Base-by-base conservation (phyloP, 768 basidiomycete species). In the Lentinula aciculospora region DNA sequence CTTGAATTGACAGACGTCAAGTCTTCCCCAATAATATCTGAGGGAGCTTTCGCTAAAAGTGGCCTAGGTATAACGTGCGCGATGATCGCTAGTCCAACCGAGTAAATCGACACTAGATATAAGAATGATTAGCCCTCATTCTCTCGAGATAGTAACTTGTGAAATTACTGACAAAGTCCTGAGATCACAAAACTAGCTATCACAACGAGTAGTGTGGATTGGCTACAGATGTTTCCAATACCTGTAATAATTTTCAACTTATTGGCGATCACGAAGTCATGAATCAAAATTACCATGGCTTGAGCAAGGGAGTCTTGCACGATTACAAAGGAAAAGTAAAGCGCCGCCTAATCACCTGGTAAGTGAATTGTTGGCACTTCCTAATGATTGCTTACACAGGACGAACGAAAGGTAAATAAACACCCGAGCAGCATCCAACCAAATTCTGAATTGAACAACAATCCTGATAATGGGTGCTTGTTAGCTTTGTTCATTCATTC, bases 381-480 rank as follows among this genome's bases (percentile, higher is more conserved):
- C 3, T 23, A 40, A 29, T 27, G 23, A 40, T 12, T 50, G 39
- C 51, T 25, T 19, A 44, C 40, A 53, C 9, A 19, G 23, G 29
- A 44, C 57, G 27, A 69, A 67, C n/a, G 69, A 44, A 44, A 75
- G 59, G 53, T 74, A 61, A 57, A 70, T 61, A 15, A 62, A 62
- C 32, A 72, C 62, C 1, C 72, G 69, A 45, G 67, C 65, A 46
- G 68, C 72, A 59, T 76, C 74, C 46, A 72, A 63, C 72, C 71
- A 72, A 25, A 73, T 62, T n/a, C 65, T 68, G 60, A 74, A 76
- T 48, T 64, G 69, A 37, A 75, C 70, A 36, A 76, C 72, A 23
- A 74, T 70, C 76, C 74, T 77, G 53, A 7, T 10, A 44, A 27
- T 27, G 12, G 13, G 19, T 23, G 15, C 12, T 17, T 21, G 10